Percentiles rank a stretch among this genome's conserved stretches.
Conservation (phyloP, 2,329 filamentous ascomycete species). For the Colletotrichum cereale region DNA sequence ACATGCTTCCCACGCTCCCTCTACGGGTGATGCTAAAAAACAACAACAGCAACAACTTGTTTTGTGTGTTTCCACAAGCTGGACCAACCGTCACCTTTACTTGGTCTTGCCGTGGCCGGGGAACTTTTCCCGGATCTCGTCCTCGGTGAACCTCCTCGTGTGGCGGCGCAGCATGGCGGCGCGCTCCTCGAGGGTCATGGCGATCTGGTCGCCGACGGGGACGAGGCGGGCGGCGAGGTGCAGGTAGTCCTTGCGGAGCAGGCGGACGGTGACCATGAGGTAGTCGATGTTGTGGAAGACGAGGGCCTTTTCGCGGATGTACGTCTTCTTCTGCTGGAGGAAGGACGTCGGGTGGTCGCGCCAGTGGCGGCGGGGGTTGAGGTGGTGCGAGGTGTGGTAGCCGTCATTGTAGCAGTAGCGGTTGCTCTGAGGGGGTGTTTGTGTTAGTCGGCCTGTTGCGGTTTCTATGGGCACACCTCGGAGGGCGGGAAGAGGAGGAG, state of each 20-base stretch:
- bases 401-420: constrained; percentile 87
- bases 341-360: constrained; percentile 83
- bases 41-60: no score
- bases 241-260: constrained; percentile 79
- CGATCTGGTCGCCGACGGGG: constrained; percentile 79
- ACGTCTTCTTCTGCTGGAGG: constrained; percentile 75
- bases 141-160: constrained; percentile 74
- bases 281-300: constrained; percentile 88
- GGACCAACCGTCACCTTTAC: not conserved
- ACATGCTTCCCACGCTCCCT: no score
- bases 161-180: constrained; percentile 73
- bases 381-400: constrained; percentile 85
- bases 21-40: no score
- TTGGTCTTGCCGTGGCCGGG: constrained; percentile 32
- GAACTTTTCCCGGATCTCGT: constrained; percentile 73
- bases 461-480: not conserved
- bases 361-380: constrained; percentile 85
- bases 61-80: no score
- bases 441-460: constrained; percentile 22
- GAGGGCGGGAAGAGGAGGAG: not conserved
- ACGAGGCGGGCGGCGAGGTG: constrained; percentile 78
- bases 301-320: constrained; percentile 75
- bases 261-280: constrained; percentile 77
- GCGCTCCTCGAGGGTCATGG: constrained; percentile 73
- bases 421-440: constrained; percentile 70